Conservation (phyloP, 2,329 filamentous ascomycete species). For the Rhinocladiella similis region DNA sequence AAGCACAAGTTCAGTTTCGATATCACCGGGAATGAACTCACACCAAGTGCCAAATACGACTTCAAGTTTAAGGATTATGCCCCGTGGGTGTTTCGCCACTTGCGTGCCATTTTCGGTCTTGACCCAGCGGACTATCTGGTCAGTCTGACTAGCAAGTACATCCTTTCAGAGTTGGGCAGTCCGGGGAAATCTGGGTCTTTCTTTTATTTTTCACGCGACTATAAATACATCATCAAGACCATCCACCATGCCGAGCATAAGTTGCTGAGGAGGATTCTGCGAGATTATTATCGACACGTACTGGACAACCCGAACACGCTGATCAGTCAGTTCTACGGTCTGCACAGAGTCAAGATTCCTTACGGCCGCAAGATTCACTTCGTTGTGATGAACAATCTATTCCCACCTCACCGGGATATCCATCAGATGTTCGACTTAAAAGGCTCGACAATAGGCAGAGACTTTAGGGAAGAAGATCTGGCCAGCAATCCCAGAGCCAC, state of each 20-base stretch:
- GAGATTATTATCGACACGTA: slow-evolving; percentile 92
- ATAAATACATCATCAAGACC: slow-evolving; percentile 99
- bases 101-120: slow-evolving; percentile 82
- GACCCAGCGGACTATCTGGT: slow-evolving; percentile 98
- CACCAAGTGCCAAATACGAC: slow-evolving; percentile 97
- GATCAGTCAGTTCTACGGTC: slow-evolving; percentile 94
- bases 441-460: slow-evolving; percentile 89
- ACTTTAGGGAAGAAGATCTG: slow-evolving; percentile 85
- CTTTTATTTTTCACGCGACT: slow-evolving; percentile 98
- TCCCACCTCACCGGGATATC: slow-evolving; percentile 94
- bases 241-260: slow-evolving; percentile 85
- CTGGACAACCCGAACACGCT: slow-evolving; percentile 93
- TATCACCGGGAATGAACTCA: slow-evolving; percentile 95
- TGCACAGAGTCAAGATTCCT: slow-evolving; percentile 96
- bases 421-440: slow-evolving; percentile 97
- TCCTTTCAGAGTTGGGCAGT: slow-evolving; percentile 92
- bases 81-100: slow-evolving; percentile 96
- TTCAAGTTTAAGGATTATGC: slow-evolving; percentile 99
- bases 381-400: slow-evolving; percentile 99
- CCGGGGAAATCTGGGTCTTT: slow-evolving; percentile 98
- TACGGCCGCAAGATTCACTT: slow-evolving; percentile 99
- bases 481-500: slow-evolving; percentile 89
- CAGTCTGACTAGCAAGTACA: slow-evolving; percentile 97
- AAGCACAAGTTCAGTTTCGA: slow-evolving; percentile 99
- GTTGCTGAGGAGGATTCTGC: slow-evolving; percentile 53